Evolutionary conservation across 257 asterid species (phyloP).

Genomic region (Osmanthus fragrans): DNA sequence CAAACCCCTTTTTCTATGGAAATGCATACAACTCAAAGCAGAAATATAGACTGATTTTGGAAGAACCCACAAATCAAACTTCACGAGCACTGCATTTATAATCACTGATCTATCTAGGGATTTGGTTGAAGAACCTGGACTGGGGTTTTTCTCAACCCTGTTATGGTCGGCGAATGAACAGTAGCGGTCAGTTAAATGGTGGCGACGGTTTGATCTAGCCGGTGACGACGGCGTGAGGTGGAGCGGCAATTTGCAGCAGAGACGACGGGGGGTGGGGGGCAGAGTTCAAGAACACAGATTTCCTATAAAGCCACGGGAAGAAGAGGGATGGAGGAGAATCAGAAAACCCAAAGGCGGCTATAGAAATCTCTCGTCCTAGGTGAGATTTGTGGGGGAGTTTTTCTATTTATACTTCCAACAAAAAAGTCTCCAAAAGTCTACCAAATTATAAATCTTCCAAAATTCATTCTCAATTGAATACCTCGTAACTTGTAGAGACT

Average conservation of each 20-base stretch:
- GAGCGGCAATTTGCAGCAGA: constrained; percentile 33
- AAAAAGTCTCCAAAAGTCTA: too few relatives aligned
- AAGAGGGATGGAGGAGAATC: too few relatives aligned
- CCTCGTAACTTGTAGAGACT: too few relatives aligned
- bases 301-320: too few relatives aligned
- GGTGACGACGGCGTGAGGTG: constrained; percentile 29
- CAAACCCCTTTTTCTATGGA: background rate
- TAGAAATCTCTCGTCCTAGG: too few relatives aligned
- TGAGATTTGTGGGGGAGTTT: too few relatives aligned
- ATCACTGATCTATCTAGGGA: constrained; percentile 27
- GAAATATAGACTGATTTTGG: background rate
- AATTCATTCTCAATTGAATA: too few relatives aligned
- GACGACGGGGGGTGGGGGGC: constrained; percentile 14
- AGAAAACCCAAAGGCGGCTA: too few relatives aligned
- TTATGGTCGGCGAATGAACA: constrained; percentile 14
- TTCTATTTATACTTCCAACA: too few relatives aligned
- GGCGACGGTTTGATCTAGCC: constrained; percentile 15
- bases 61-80: too few relatives aligned
- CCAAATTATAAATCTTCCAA: too few relatives aligned
- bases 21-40: background rate
- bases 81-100: constrained; percentile 27
- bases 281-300: constrained; percentile 25
- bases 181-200: constrained; percentile 1
- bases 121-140: constrained; percentile 37
- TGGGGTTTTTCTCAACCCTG: constrained; percentile 26